Percentiles rank a stretch among this genome's conserved stretches.
phyloP scores from a whole-genome alignment of 2,329 filamentous ascomycete species.

The Phyllosticta citriasiana region DNA sequence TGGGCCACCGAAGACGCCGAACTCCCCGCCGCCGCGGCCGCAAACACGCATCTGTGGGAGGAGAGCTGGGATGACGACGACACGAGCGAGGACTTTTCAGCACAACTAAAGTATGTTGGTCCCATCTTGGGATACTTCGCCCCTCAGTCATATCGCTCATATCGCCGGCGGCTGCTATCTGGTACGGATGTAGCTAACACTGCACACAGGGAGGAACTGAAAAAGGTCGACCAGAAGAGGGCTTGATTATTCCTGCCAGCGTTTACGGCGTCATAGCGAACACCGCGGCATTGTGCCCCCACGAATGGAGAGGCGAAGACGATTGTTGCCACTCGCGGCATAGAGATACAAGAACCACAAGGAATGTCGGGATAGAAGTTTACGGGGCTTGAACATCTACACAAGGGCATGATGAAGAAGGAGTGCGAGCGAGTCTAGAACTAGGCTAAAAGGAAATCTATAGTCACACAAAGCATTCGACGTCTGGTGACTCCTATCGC shows the following conservation, averaged over 20 bases:
- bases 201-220: constrained; percentile 66
- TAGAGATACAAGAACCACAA: too few relatives aligned
- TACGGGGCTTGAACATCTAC: too few relatives aligned
- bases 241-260: not conserved
- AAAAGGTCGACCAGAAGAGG: constrained; percentile 58
- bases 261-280: not conserved
- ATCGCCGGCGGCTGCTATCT: not conserved
- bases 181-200: not conserved
- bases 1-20: constrained; percentile 91
- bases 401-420: too few relatives aligned
- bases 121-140: not conserved
- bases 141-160: not conserved
- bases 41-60: constrained; percentile 83
- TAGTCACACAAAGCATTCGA: too few relatives aligned
- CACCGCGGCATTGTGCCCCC: not conserved
- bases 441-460: too few relatives aligned
- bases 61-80: constrained; percentile 99
- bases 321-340: not conserved
- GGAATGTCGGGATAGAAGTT: too few relatives aligned
- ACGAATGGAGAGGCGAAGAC: not conserved
- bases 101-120: constrained; percentile 72
- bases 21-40: constrained; percentile 49
- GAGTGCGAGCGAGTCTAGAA: too few relatives aligned
- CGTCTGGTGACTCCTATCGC: too few relatives aligned
- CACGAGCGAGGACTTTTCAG: constrained; percentile 89